Evolutionary conservation across 257 asterid species (phyloP), one percentile per base, ranked within the genome.

Genomic region (Mentha longifolia): DNA sequence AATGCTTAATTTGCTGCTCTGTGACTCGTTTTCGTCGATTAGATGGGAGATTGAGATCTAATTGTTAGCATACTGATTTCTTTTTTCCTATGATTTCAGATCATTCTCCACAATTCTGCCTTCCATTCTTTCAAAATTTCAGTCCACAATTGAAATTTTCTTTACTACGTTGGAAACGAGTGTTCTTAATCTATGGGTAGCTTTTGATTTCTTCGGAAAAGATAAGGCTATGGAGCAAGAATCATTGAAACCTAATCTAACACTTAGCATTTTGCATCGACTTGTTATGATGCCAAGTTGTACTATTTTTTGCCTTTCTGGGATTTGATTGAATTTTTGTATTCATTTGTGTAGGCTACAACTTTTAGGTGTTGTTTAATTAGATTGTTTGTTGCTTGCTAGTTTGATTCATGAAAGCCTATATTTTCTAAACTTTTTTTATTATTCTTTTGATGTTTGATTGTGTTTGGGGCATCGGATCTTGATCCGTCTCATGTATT

Each of bases 201-300:
- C 8, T 35, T 35, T 35, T 7, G 3, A 45, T 45, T 13, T 35
- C 14, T 14, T 15, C 5, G 7, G 5, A 47, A 16, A 13, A 5
- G 61, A 20, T 17, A 63, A 35, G 52, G 41, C 73, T 17, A 42
- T 11, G 17, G 11, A 20, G 9, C 8, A 62, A 62, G 58, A 52
- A 37, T 65, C 13, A 25, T 28, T 15, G 46, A 5, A 14, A 51
- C 72, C 25, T 49, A 66, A 10, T 66, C 14, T 14, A 64, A 25
- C 8, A 64, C 22, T 8, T 6, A 3, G 9, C n/a, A 0, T 46
- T 25, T 31, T 33, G 2, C 28, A 28, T 65, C 0, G 16, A 33
- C 39, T 49, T n/a, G 35, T 51, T 67, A 67, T 54, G 72, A 52
- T 49, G 61, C 72, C 20, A 41, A 62, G 68, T 62, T 62, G 20